Conservation (phyloP, 768 basidiomycete species). For the Flagelloscypha sp. region DNA sequence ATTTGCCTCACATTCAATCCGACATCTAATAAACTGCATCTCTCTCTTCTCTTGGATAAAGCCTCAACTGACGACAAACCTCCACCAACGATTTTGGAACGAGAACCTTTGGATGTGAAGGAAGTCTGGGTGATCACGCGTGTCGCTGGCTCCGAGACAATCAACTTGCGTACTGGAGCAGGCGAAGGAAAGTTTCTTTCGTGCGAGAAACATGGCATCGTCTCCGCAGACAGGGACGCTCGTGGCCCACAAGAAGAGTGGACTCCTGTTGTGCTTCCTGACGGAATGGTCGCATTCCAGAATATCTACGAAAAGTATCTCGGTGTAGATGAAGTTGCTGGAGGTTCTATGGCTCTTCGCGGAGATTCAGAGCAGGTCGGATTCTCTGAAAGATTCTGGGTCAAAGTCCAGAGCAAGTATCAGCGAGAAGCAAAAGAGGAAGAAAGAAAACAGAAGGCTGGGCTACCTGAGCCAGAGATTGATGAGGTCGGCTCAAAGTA, state of each 20-base stretch:
- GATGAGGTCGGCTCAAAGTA: constrained; percentile 75
- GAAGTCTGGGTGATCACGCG: constrained; percentile 92
- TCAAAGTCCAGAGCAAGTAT: constrained; percentile 86
- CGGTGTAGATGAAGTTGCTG: constrained; percentile 77
- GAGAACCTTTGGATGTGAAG: constrained; percentile 70
- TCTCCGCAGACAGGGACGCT: constrained; percentile 80
- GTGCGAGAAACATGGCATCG: constrained; percentile 77
- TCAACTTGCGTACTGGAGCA: constrained; percentile 82
- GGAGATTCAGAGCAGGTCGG: constrained; percentile 84
- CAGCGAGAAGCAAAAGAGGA: constrained; percentile 77
- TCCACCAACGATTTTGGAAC: constrained; percentile 44
- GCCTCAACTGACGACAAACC: constrained; percentile 36
- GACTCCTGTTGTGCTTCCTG: constrained; percentile 74
- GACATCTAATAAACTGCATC: constrained; percentile 63
- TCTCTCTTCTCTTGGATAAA: constrained; percentile 50
- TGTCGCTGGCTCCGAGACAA: constrained; percentile 72
- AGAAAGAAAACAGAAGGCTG: constrained; percentile 65
- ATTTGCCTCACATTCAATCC: constrained; percentile 73
- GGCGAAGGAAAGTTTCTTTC: constrained; percentile 88
- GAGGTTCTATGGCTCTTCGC: constrained; percentile 67
- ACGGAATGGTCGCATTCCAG: constrained; percentile 83
- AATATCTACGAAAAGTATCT: constrained; percentile 88
- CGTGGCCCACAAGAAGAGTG: constrained; percentile 92
- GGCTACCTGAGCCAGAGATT: constrained; percentile 40
- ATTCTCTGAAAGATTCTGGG: constrained; percentile 79